Conservation (phyloP, 176 grass and related monocot species). For the Carex scoparia region DNA sequence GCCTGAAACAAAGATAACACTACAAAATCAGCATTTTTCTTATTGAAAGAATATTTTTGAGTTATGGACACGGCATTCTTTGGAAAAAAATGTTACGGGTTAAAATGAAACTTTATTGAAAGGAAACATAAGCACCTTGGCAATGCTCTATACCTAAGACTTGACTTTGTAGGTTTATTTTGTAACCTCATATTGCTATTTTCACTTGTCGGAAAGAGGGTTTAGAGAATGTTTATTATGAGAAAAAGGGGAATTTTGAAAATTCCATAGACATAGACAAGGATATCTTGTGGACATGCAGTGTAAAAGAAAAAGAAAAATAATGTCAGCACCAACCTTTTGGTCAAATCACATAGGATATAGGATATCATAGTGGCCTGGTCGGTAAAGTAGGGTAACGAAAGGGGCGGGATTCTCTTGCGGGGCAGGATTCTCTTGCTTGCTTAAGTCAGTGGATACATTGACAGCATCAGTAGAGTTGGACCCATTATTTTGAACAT, state of each 20-base stretch:
- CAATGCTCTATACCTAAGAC: neutral
- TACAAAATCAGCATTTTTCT: slow-evolving; percentile 22
- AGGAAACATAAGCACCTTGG: neutral
- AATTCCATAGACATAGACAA: too few species aligned
- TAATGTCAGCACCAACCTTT: neutral
- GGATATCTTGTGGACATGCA: neutral
- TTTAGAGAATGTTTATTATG: neutral
- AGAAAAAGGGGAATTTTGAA: neutral
- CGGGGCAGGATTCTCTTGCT: slow-evolving; percentile 18
- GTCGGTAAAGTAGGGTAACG: slow-evolving; percentile 81
- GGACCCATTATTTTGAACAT: neutral
- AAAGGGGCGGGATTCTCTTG: slow-evolving; percentile 34
- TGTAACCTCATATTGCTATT: neutral
- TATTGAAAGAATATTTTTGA: neutral
- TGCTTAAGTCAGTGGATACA: slow-evolving; percentile 8
- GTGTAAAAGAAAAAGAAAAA: neutral
- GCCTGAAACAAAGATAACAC: slow-evolving; percentile 34
- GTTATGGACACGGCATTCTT: neutral
- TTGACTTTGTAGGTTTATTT: neutral
- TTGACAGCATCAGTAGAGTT: slow-evolving; percentile 10
- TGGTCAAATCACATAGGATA: slow-evolving; percentile 58
- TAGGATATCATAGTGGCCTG: slow-evolving; percentile 95
- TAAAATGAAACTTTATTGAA: neutral
- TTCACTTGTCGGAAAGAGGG: neutral
- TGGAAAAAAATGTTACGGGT: neutral